Percentiles rank a stretch among this genome's conserved stretches.
Conservation (phyloP, 139 green algal genomes). For the Spirogloea muscicola region DNA sequence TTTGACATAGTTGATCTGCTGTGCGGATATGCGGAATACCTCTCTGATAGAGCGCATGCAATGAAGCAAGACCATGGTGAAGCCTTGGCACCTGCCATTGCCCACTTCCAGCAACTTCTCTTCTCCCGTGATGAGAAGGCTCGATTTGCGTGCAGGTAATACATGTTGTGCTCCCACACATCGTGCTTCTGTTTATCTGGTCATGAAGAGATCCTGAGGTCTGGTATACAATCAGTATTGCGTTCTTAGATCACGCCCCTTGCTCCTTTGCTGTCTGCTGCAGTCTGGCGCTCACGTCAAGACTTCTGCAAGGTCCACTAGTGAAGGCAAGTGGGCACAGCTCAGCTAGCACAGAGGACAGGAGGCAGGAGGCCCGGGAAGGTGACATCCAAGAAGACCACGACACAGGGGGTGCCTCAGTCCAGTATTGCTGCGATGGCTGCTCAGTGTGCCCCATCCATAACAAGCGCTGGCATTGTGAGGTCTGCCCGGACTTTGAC, state of each 20-base stretch:
- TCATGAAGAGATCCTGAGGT: slow-evolving; percentile 1
- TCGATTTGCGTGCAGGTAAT: slow-evolving; percentile 18
- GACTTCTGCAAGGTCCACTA: slow-evolving; percentile 15
- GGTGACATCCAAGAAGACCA: too few species aligned
- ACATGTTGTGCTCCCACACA: too few species aligned
- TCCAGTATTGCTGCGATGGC: slow-evolving; percentile 49
- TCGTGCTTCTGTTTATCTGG: not conserved
- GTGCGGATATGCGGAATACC: slow-evolving; percentile 20
- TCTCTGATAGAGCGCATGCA: not conserved
- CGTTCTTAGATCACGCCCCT: not conserved
- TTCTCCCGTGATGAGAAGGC: slow-evolving; percentile 8
- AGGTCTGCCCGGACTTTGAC: slow-evolving; percentile 49
- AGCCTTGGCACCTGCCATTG: slow-evolving; percentile 2
- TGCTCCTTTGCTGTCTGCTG: slow-evolving; percentile 27
- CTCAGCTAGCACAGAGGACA: not conserved
- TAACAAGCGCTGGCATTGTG: slow-evolving; percentile 47
- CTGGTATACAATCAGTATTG: not conserved
- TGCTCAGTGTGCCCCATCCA: slow-evolving; percentile 47
- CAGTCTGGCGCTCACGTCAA: slow-evolving; percentile 27
- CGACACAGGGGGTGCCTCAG: too few species aligned
- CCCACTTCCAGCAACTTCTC: slow-evolving; percentile 5
- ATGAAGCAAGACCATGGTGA: not conserved
- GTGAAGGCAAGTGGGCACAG: not conserved
- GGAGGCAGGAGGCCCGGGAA: too few species aligned
- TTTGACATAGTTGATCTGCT: slow-evolving; percentile 27